Base-by-base conservation (phyloP, 2,329 filamentous ascomycete genomes). In the Fusarium hostae region DNA sequence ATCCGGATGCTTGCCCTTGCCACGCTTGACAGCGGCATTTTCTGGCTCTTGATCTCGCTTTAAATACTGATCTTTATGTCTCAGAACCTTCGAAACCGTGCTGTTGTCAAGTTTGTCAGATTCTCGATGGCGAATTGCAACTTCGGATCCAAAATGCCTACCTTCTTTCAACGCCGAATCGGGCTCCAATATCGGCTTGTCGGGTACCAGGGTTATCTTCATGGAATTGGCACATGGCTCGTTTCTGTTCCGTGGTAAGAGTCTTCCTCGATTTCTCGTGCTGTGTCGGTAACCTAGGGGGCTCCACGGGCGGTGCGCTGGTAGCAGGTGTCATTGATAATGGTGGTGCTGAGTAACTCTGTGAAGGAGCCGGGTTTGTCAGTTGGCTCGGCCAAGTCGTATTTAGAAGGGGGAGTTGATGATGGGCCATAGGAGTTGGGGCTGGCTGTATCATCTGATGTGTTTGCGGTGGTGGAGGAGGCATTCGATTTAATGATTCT, bases 111-210 rank as follows among this genome's bases (percentile, higher is more conserved):
- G 50, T 35, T 57, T 64, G 76, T 79, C 63, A 79, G 78, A 63
- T 43, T 51, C 22, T 76, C 82, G 77, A 77, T 64, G 44, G 65
- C 39, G 34, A 57, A 59, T 44, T 40, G 37, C 40, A 45, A 30
- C 51, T 59, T 48, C 26, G 35, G 41, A 52, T 55, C 51, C 63
- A 54, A 61, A 70, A 70, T 60, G 63, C 84, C 81, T 90, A 98
- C 96, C 96, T 98, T 91, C 96, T 87, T 84, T 99, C 96, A 57
- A 99, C 96, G 39, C 95, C 95, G 83, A 99, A 99, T 79, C 94
- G 90, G 65, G 91, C 92, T 82, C 96, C 96, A 82, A 99, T 99
- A 78, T 98, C 95, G 22, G 94, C 96, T 84, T 99, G 96, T 83
- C 97, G 97, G 48, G 94, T 91, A 52, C 90, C 91, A 26, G 95